Conservation (phyloP, 2,329 filamentous ascomycete genomes). For the Botrytis elliptica region DNA sequence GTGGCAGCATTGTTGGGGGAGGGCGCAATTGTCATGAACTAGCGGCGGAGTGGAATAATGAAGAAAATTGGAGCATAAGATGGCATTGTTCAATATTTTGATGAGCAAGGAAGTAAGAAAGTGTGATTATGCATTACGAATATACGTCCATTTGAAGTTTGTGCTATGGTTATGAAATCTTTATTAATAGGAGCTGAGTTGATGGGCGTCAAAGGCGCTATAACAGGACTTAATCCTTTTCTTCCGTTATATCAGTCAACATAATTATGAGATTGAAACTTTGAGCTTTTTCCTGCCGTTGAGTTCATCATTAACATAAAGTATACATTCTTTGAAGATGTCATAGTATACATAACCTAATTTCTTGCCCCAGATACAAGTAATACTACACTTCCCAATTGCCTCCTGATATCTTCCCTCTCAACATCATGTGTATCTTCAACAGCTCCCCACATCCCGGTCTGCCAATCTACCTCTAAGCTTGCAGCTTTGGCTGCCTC, state of each 20-base stretch:
- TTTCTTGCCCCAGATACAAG: slow-evolving; percentile 61
- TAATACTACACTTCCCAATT: slow-evolving; percentile 83
- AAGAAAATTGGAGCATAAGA: not conserved
- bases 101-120: not conserved
- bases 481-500: slow-evolving; percentile 76
- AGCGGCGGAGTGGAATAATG: not conserved
- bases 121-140: not conserved
- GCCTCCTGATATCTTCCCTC: slow-evolving; percentile 81
- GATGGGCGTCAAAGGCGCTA: not conserved
- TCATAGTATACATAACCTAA: not conserved
- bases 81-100: not conserved
- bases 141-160: not conserved
- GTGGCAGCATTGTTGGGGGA: not conserved
- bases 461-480: slow-evolving; percentile 89
- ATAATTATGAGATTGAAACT: not conserved
- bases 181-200: not conserved
- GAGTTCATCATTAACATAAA: not conserved
- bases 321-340: slow-evolving; percentile 18
- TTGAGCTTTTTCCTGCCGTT: not conserved
- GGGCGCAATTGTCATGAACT: not conserved
- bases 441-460: slow-evolving; percentile 88
- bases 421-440: slow-evolving; percentile 96
- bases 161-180: not conserved
- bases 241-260: not conserved
- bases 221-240: not conserved